Conservation (phyloP, 768 basidiomycete species). For the Pleurotus tuber-regium region DNA sequence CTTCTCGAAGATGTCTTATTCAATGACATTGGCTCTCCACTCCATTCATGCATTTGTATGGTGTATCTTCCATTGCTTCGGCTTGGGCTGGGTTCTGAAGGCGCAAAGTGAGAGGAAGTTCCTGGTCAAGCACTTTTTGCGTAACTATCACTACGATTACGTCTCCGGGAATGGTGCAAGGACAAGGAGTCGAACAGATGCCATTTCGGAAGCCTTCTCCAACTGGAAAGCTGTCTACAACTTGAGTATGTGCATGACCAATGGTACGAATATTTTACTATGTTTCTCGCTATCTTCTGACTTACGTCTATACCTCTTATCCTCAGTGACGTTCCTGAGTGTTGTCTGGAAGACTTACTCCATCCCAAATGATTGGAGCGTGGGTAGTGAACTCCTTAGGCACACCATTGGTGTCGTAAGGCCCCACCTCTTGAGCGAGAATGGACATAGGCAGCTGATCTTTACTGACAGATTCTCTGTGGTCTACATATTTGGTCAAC, state of each 20-base stretch:
- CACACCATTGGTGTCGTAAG: conserved; percentile 87
- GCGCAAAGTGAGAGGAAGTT: conserved; percentile 87
- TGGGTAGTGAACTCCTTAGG: conserved; percentile 81
- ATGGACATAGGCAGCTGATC: conserved; percentile 8
- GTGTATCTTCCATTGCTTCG: conserved; percentile 86
- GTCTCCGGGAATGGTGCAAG: conserved; percentile 47
- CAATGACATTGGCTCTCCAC: conserved; percentile 58
- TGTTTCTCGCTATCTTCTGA: conserved; percentile 8
- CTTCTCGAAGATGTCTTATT: conserved; percentile 35
- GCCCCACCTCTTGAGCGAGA: conserved; percentile 14
- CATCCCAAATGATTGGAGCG: conserved; percentile 80
- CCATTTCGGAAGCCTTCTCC: conserved; percentile 88
- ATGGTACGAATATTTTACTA: conserved; percentile 46
- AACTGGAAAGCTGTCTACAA: conserved; percentile 97
- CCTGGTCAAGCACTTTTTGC: conserved; percentile 90
- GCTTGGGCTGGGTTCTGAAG: conserved; percentile 78
- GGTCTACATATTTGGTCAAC: conserved; percentile 91
- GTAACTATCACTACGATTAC: conserved; percentile 87
- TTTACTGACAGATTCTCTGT: conserved; percentile 60
- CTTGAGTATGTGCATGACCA: conserved; percentile 91
- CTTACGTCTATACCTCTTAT: neutral
- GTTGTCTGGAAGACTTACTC: conserved; percentile 91
- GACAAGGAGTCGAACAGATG: conserved; percentile 41
- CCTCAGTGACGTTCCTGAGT: conserved; percentile 75
- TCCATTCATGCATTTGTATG: conserved; percentile 83